These are phyloP conservation scores for Alloascoidea africana DNA, from an alignment of 805 yeast species.

Conservation along the genomic window DNA sequence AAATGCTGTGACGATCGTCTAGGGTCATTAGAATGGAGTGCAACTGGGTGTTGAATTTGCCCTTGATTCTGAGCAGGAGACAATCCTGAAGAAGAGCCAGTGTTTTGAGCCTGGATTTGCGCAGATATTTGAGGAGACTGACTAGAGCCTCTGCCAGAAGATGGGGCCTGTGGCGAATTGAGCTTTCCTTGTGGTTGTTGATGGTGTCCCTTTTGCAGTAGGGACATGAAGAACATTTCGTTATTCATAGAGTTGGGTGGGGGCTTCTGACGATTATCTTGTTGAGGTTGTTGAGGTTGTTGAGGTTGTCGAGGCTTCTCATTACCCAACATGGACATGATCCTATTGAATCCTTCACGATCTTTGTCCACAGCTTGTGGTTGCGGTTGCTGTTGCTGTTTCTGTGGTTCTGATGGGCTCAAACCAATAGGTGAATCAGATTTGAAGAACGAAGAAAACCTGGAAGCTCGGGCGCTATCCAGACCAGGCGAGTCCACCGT, in stretches of 20 bases:
- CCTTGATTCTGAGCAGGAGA: no score
- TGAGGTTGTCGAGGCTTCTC: constrained; percentile 3
- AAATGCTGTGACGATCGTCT: no score
- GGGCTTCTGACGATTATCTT: constrained; percentile 2
- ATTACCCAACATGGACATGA: constrained; percentile 14
- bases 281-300: constrained; percentile 2
- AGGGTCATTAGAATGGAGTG: no score
- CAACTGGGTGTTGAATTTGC: no score
- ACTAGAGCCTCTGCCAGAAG: no score
- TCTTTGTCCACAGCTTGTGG: constrained; percentile 9
- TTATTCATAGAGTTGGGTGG: constrained; percentile 5
- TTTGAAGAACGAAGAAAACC: constrained; percentile 9
- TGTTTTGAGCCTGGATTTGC: no score
- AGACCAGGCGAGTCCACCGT: background rate
- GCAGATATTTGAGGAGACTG: no score
- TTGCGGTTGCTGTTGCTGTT: background rate
- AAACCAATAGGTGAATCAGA: constrained; percentile 2
- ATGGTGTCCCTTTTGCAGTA: constrained; percentile 9
- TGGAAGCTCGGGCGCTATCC: constrained; percentile 6
- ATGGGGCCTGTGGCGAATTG: no score
- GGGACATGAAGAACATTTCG: constrained; percentile 11
- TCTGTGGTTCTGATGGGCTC: background rate
- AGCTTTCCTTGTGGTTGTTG: no score
- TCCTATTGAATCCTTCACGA: constrained; percentile 16
- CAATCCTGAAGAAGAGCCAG: no score